Base-by-base conservation (phyloP, 805 yeast genomes). In the Sungouiella thailandica region DNA sequence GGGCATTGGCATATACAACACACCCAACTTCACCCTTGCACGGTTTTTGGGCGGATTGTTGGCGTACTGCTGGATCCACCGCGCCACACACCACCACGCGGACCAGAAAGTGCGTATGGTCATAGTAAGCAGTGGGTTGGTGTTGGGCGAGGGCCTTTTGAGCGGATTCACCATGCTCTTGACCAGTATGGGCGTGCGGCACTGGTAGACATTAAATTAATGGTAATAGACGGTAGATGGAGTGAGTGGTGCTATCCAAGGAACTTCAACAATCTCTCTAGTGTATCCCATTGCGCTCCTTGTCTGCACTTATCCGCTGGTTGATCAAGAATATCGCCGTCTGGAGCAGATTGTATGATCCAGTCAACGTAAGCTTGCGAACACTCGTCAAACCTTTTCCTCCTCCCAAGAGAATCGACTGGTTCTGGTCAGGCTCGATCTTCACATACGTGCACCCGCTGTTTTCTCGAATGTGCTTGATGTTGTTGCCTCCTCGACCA, bases 1-100 rank as follows among this genome's bases (percentile, higher is more conserved):
- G 12, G 98, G 98, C 1, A 83, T 90, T 32, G 97, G 98, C 12
- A 87, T 90, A 41, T 93, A 90, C 58, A 93, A 93, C 55, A 72
- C 89, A 0, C 97, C 98, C 3, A 80, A 87, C 30, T 93, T 90
- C 60, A 93, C 97, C 0, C 65, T 90, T 29, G 97, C 97, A 1
- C 69, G 98, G 47, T 90, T 93, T 53, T 41, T 87, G 15, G 98
- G 98, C 7, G 98, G 98, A 2, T 46, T 83, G 3, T 50, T 78
- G 22, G 74, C 88, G 1, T 72, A 73, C 50, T 41, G 62, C 44
- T 78, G 89, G 87, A 43, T 76, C 38, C 31, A 54, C 25, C 52
- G 29, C 47, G 58, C 23, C 49, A 56, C 34, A 5, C 40, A 38
- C 12, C 37, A 45, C 6, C 44, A 47, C 12, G 62, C 69, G 7